phyloP scores from a whole-genome alignment of 345 rosid species.

The Gossypium turneri region DNA sequence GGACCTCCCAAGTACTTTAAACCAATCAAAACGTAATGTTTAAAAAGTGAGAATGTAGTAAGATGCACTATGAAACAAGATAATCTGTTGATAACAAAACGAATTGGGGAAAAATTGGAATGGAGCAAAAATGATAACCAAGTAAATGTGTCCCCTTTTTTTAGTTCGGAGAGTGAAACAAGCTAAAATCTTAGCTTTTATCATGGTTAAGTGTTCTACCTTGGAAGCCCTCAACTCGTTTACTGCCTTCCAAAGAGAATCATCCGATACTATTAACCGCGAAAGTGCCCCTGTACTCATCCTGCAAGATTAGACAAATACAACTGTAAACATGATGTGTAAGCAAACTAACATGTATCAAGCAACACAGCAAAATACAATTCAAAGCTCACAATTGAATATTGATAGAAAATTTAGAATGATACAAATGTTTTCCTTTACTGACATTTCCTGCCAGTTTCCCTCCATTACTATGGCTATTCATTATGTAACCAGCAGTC shows the following conservation, averaged over 20 bases:
- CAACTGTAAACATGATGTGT: not conserved
- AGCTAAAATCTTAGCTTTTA: not conserved
- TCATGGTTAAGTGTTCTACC: constrained; percentile 37
- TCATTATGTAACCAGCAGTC: not conserved
- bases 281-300: constrained; percentile 93
- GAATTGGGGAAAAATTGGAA: not conserved
- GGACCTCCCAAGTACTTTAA: no score
- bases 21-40: not conserved
- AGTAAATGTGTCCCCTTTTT: not conserved
- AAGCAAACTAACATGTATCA: not conserved
- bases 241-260: constrained; percentile 74
- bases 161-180: not conserved
- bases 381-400: not conserved
- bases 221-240: constrained; percentile 72
- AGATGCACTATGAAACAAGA: not conserved
- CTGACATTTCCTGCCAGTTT: not conserved
- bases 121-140: not conserved
- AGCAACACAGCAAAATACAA: not conserved
- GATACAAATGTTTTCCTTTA: not conserved
- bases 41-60: not conserved
- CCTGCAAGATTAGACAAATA: constrained; percentile 37
- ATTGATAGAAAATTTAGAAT: not conserved
- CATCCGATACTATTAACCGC: constrained; percentile 77
- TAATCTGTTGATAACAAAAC: not conserved
- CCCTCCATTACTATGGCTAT: not conserved